Base-by-base conservation (phyloP, 2,329 filamentous ascomycete species). In the Botrytis elliptica region DNA sequence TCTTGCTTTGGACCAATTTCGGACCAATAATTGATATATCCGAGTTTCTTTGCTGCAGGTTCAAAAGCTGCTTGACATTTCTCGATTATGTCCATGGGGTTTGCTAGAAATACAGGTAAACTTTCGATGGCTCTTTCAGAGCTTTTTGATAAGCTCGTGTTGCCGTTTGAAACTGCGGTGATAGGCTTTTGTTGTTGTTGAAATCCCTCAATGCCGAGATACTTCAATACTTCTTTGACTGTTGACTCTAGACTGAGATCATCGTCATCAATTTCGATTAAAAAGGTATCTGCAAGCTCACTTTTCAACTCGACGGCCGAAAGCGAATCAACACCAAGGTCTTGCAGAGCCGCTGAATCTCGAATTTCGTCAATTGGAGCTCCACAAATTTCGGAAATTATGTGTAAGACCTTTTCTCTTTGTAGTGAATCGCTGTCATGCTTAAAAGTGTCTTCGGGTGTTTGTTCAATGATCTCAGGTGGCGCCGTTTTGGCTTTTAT, bases 281-380 rank as follows among this genome's bases (percentile, higher is more conserved):
- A 29, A 33, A 71, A 71, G 1, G 22, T 12, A n/a, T 38, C 57
- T n/a, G 52, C 59, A 33, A 71, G 55, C 55, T 64, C 69, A 36
- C 42, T 44, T 25, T 46, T 63, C 16, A 71, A 29, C 25, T 71
- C 69, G 14, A 71, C 33, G 7, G 55, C 52, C 22, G 59, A 62
- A 38, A 71, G 42, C 3, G 69, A 71, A 33, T 71, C 69, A 38
- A 64, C 36, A 36, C 57, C 57, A n/a, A 71, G 69, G n/a, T 71
- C 69, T 18, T 42, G 38, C 20, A 71, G 29, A 22, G 40, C n/a
- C 4, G 49, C 49, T 14, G 49, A 57, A 22, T 59, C 49, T 59
- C n/a, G 36, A 14, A 69, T 69, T 29, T 59, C 38, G 25, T 69
- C 25, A 33, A 59, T 36, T 10, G 36, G 49, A 22, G 66, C 66